A percentile compares a stretch with the other conserved stretches of the same genome.
Conservation (phyloP, 2,329 filamentous ascomycete species). For the Blastomyces gilchristii region DNA sequence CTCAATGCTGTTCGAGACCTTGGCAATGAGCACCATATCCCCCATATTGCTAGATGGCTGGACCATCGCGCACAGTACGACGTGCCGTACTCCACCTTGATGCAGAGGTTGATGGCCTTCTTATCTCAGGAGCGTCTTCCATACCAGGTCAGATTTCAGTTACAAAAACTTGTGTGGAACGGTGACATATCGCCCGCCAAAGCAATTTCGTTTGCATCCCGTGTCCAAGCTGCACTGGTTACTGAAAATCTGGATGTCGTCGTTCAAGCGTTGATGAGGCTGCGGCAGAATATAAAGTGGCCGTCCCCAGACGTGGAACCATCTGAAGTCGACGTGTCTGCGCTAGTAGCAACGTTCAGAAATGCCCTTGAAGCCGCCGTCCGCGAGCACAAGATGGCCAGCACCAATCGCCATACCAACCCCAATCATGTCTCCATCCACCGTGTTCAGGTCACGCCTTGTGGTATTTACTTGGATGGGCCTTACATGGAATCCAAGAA, state of each 20-base stretch:
- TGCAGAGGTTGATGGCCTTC: constrained; percentile 12
- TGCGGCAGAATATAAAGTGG: constrained; percentile 46
- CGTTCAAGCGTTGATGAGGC: constrained; percentile 43
- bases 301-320: constrained; percentile 44
- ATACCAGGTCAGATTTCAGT: constrained; percentile 51
- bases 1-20: constrained; percentile 21
- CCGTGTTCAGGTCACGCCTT: constrained; percentile 51
- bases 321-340: constrained; percentile 29
- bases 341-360: constrained; percentile 34
- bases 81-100: constrained; percentile 8
- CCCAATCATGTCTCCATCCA: constrained; percentile 43
- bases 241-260: constrained; percentile 8
- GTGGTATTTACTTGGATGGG: constrained; percentile 41
- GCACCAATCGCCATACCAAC: constrained; percentile 4
- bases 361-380: neutral
- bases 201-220: constrained; percentile 39
- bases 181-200: constrained; percentile 50
- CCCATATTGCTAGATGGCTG: constrained; percentile 17
- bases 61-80: constrained; percentile 11
- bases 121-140: constrained; percentile 28
- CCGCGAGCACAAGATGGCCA: constrained; percentile 1
- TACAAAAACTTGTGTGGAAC: constrained; percentile 54
- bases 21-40: constrained; percentile 15
- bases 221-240: constrained; percentile 27
- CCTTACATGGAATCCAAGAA: constrained; percentile 55